These are phyloP conservation scores for Backusella sp. DNA, from an alignment of 192 early-diverging fungal genomes.

Conservation along the genomic window DNA sequence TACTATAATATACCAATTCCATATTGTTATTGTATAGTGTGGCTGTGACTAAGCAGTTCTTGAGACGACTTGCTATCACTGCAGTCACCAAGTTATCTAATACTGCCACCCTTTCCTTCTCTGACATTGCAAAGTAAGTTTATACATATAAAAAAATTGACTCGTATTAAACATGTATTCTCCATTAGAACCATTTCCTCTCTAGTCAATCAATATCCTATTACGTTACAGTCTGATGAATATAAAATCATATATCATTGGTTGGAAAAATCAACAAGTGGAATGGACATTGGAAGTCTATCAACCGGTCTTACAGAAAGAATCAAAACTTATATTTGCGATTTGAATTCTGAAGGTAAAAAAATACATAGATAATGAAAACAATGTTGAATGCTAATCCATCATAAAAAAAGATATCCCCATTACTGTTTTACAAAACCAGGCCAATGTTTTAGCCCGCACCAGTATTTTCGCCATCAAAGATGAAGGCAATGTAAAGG, in stretches of 20 bases:
- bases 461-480: constrained; percentile 12
- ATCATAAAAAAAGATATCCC: constrained; percentile 19
- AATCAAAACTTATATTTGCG: constrained; percentile 15
- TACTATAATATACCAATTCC: no score
- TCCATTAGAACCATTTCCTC: constrained; percentile 28
- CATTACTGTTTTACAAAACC: constrained; percentile 13
- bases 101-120: constrained; percentile 17
- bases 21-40: constrained; percentile 6
- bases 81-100: constrained; percentile 11
- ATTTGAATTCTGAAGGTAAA: constrained; percentile 19
- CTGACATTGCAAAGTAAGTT: constrained; percentile 33
- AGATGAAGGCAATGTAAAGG: not conserved
- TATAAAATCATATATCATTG: constrained; percentile 14
- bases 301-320: constrained; percentile 9
- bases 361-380: no score
- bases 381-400: not conserved
- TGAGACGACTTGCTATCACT: constrained; percentile 23
- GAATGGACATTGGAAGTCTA: constrained; percentile 12
- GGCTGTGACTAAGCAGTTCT: constrained; percentile 17
- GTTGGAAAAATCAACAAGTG: constrained; percentile 9
- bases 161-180: not conserved
- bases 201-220: constrained; percentile 20
- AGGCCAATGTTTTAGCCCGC: constrained; percentile 28
- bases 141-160: not conserved
- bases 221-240: constrained; percentile 11